Base-by-base conservation (phyloP, 2,329 filamentous ascomycete species). In the Trichoderma sp. region DNA sequence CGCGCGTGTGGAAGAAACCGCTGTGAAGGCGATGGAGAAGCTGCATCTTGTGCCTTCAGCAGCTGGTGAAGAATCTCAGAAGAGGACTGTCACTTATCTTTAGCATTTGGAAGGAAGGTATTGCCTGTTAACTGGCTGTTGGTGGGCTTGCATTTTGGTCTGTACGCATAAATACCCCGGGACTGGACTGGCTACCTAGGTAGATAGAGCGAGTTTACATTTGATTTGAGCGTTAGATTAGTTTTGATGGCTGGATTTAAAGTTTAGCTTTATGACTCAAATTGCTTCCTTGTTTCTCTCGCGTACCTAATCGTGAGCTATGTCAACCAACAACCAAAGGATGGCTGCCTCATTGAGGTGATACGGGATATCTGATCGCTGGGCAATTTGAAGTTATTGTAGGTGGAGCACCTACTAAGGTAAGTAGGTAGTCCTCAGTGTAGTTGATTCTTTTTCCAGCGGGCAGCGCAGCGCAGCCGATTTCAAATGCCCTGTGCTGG, bases 1-100 rank as follows among this genome's bases (percentile, higher is more conserved):
- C 21, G 74, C 75, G 7, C 77, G 77, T n/a, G 74, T 75, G 13
- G 75, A 74, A 63, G 72, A 75, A 2, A 72, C 72, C 5, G 71
- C 71, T 8, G 71, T 71, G 37, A 78, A 73, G 72, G 70, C 83
- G 18, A 74, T 84, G 74, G 77, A 82, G 71, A 84, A 81, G 72
- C 72, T 85, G 8, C 76, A 78, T 16, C 72, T 81, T 5, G 70
- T 75, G 14, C 77, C 81, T 1, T 37, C 68, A 18, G 18, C 69
- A 67, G 51, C 69, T 60, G 58, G 65, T n/a, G 43, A 59, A 21
- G 39, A 30, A 11, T 34, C 54, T 24, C 46, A 10, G 28, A 43
- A 58, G n/a, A 43, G 46, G 28, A 26, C 13, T 14, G 34, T 55
- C 11, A 54, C 46, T 55, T 54, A 39, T 65, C 52, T 55, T 26